Evolutionary conservation across 169 alveolate genomes (phyloP), one percentile per base, ranked within the genome.

Genomic region (Plasmodium adleri): DNA sequence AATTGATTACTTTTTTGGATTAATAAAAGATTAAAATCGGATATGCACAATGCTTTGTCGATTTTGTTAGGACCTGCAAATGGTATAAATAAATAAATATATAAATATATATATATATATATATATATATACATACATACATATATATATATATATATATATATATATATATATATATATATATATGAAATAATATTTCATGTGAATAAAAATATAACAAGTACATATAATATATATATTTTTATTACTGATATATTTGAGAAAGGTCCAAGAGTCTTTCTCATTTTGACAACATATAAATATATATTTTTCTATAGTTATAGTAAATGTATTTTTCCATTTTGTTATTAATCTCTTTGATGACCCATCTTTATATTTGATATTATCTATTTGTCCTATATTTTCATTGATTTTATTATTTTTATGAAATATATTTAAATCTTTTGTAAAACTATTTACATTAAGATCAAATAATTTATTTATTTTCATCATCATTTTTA

Each of bases 181-280:
- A 52, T 3, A 52, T 52, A 15, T 20, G 22, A 20, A 20, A 20
- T 20, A 32, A 32, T 6, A 32, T 32, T 4, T 32, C 45, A 32
- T 4, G 7, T 32, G 9, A 32, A 32, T 32, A 32, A 32, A 32
- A 5, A 2, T 32, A 32, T 5, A 32, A 4, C 45, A 32, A 32
- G 45, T 32, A 32, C 45, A 32, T 32, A 32, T 4, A 32, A 32
- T 32, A 32, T 32, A 45, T 45, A 12, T 45, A 17, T 72, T 17
- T 75, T 12, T 59, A 63, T 76, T 76, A 76, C 88, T 49, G 76
- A 67, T 58, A 64, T 80, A 62, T 72, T 63, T 71, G 74, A 80
- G 70, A 4, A 80, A 24, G 26, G 39, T 68, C 90, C 90, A 80
- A 39, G 66, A 64, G 10, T 54, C 32, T 24, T 60, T 56, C 13